phyloP scores from a whole-genome alignment of 495 filamentous ascomycete genomes.

The Talaromyces trachyspermus region DNA sequence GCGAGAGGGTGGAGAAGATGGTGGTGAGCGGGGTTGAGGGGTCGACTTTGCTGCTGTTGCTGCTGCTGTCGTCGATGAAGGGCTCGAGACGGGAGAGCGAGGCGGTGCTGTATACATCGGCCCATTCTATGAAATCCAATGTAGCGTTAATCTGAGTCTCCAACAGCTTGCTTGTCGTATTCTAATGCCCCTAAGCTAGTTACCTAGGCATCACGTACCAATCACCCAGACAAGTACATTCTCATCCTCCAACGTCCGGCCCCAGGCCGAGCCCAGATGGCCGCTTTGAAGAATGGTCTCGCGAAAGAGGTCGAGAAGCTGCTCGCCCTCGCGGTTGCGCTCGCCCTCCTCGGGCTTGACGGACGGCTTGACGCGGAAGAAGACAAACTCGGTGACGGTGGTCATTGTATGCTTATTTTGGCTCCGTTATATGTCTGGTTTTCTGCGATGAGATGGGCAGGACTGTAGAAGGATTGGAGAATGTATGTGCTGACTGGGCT shows the following conservation, averaged over 20 bases:
- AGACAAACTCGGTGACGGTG: constrained; percentile 31
- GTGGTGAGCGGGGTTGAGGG: constrained; percentile 10
- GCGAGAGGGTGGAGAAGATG: constrained; percentile 28
- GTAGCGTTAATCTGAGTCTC: background rate
- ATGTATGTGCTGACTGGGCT: too few relatives aligned
- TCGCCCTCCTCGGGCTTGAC: constrained; percentile 35
- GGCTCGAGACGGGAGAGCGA: constrained; percentile 14
- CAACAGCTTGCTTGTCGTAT: background rate
- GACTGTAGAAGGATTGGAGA: too few relatives aligned
- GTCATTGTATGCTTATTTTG: background rate
- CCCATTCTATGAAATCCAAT: constrained; percentile 41
- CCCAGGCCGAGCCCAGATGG: constrained; percentile 33
- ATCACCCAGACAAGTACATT: constrained; percentile 33
- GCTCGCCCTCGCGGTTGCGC: constrained; percentile 24
- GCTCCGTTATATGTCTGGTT: background rate
- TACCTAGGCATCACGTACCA: constrained; percentile 17
- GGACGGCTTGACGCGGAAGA: constrained; percentile 29
- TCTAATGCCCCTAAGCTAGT: background rate
- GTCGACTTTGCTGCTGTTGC: constrained; percentile 4
- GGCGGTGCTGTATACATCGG: constrained; percentile 24
- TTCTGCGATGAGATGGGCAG: background rate
- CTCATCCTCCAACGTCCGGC: constrained; percentile 30
- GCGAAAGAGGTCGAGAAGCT: constrained; percentile 22
- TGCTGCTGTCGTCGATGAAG: constrained; percentile 18
- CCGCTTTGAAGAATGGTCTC: constrained; percentile 27